Conservation (phyloP, 2,329 filamentous ascomycete genomes). For the Talaromyces rugulosus region DNA sequence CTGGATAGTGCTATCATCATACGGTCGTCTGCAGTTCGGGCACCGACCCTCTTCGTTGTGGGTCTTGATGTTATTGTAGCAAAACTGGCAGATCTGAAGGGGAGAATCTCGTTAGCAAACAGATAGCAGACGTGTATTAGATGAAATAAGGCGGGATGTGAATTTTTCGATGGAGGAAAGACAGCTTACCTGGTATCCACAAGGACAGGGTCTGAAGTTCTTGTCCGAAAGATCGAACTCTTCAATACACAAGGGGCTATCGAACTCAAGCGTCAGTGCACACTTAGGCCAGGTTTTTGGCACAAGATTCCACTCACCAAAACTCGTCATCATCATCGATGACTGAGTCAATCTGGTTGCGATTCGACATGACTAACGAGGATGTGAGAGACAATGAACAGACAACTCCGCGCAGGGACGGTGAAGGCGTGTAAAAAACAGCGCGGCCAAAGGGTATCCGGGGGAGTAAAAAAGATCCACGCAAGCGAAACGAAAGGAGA, state of each 20-base stretch:
- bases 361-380: slow-evolving; percentile 39
- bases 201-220: slow-evolving; percentile 95
- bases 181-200: slow-evolving; percentile 82
- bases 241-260: slow-evolving; percentile 93
- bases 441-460: slow-evolving; percentile 1
- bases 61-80: slow-evolving; percentile 98
- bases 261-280: slow-evolving; percentile 21
- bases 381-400: slow-evolving; percentile 16
- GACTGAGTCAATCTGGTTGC: slow-evolving; percentile 44
- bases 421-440: neutral
- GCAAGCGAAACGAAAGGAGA: slow-evolving; percentile 4
- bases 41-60: slow-evolving; percentile 92
- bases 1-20: slow-evolving; percentile 95
- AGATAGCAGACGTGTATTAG: neutral
- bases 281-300: neutral
- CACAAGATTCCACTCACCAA: slow-evolving; percentile 32
- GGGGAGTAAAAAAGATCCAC: neutral
- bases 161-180: neutral
- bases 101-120: neutral
- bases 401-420: neutral
- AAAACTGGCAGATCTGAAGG: slow-evolving; percentile 95
- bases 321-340: slow-evolving; percentile 49
- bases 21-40: slow-evolving; percentile 91
- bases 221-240: slow-evolving; percentile 97
- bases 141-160: neutral